Base-by-base conservation (phyloP, 805 yeast species). In the Ogataea henricii region DNA sequence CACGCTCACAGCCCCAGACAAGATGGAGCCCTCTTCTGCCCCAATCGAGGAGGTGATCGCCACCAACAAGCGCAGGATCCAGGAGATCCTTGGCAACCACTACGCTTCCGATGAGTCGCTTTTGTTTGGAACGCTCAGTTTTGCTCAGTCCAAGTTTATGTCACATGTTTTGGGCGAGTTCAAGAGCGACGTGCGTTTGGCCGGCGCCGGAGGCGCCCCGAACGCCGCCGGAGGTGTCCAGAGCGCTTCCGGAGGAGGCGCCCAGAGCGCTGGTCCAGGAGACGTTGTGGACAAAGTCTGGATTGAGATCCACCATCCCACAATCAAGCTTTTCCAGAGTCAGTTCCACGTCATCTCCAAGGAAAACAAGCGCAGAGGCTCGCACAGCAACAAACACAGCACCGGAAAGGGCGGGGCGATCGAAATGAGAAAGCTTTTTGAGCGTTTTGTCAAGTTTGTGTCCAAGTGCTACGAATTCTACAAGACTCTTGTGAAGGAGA, bases 271-370 rank as follows among this genome's bases (percentile, higher is more conserved):
- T n/a, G n/a, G n/a, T n/a, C 52, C 63, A 6, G 64, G 56, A 34
- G 59, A 62, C 2, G 63, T 77, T 6, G 70, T 85, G 16, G 85
- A 81, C 43, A 55, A 62, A 4, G 63, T 81, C 17, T 85, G 90
- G 90, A 60, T 70, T 26, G 79, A 79, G 4, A 73, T 85, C 52
- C 85, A 82, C 54, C 81, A 82, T 56, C 89, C 89, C 1, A 76
- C 81, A 2, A 73, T 84, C 51, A 83, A 81, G 54, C 74, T 74
- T 59, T 83, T 75, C 56, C 82, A 78, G 58, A 56, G 62, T 9
- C 71, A 67, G 58, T 64, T 68, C 45, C 52, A 55, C 18, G 43
- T 48, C 9, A 23, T 62, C 4, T 44, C 55, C 17, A 60, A 57
- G 30, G 44, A 44, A 10, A 18, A 43, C 18, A 49, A 65, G 60